A percentile compares a stretch with the other conserved stretches of the same genome.
phyloP scores from a whole-genome alignment of 768 basidiomycete species.

The Dacryopinax spathularia region DNA sequence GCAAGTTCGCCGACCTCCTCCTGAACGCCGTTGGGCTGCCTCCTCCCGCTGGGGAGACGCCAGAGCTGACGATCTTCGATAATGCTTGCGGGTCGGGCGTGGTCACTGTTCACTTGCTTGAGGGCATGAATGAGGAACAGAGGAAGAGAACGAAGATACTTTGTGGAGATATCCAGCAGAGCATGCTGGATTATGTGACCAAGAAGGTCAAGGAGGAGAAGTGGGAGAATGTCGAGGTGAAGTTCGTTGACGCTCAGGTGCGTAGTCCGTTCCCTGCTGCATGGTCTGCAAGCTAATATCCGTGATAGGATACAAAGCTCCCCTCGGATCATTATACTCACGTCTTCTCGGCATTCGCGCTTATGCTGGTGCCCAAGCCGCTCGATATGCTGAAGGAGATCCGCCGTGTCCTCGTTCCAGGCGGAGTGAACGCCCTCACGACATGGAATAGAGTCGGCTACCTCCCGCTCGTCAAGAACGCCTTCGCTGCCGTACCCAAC shows the following conservation, averaged over 20 bases:
- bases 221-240: neutral
- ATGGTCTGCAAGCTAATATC: neutral
- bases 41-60: neutral
- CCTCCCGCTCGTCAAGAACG: conserved; percentile 1
- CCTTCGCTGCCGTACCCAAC: neutral
- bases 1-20: neutral
- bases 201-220: neutral
- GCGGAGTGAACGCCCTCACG: conserved; percentile 7
- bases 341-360: neutral
- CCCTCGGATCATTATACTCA: neutral
- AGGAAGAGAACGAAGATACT: neutral
- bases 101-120: neutral
- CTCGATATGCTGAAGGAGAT: neutral
- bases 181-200: neutral
- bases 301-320: neutral
- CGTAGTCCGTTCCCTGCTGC: neutral
- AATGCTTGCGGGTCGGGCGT: neutral
- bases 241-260: neutral
- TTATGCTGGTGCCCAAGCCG: neutral
- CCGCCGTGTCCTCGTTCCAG: conserved; percentile 5
- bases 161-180: neutral
- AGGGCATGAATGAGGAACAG: neutral
- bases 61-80: neutral
- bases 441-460: conserved; percentile 7
- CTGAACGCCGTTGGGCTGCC: neutral